Percentiles rank a stretch among this genome's conserved stretches.
Evolutionary conservation across 352 stramenopile genomes (phyloP).

Genomic region (Pythium grandisporangium): DNA sequence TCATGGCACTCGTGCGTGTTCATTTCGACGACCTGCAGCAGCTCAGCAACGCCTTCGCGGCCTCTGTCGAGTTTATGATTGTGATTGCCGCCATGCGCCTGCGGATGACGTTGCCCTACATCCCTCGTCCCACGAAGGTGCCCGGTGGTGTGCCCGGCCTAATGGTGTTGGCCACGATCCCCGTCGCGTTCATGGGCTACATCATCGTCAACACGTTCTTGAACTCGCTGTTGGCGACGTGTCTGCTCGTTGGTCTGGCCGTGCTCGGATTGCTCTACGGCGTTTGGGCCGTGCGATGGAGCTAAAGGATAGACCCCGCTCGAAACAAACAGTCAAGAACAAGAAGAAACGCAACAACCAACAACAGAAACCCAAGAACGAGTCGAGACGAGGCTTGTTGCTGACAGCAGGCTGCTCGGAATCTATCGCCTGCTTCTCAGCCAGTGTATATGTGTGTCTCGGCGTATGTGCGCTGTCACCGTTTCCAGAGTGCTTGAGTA

Average conservation of each 20-base stretch:
- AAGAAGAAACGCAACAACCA: too few species aligned
- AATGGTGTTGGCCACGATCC: conserved; percentile 6
- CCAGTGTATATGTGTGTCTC: too few species aligned
- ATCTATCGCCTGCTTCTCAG: too few species aligned
- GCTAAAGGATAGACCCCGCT: too few species aligned
- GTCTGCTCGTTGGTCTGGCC: conserved; percentile 4
- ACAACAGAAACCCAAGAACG: too few species aligned
- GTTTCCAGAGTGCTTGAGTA: too few species aligned
- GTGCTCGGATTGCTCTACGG: conserved; percentile 10
- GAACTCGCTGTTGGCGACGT: conserved; percentile 6
- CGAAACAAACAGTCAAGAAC: too few species aligned
- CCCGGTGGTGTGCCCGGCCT: conserved; percentile 13
- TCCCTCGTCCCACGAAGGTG: conserved; percentile 31
- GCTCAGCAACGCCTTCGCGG: conserved; percentile 80
- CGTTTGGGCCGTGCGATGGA: conserved; percentile 12
- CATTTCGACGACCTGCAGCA: conserved; percentile 47
- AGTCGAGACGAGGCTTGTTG: too few species aligned
- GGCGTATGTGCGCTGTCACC: too few species aligned
- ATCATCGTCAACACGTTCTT: conserved; percentile 11
- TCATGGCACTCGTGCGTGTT: conserved; percentile 6
- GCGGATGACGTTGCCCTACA: conserved; percentile 33
- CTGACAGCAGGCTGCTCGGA: too few species aligned
- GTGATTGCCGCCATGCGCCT: conserved; percentile 82
- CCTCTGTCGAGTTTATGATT: conserved; percentile 68
- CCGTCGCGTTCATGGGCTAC: conserved; percentile 9